Percentiles rank a stretch among this genome's conserved stretches.
Evolutionary conservation across 2,329 filamentous ascomycete species (phyloP).

Genomic region (Phoma sp.): DNA sequence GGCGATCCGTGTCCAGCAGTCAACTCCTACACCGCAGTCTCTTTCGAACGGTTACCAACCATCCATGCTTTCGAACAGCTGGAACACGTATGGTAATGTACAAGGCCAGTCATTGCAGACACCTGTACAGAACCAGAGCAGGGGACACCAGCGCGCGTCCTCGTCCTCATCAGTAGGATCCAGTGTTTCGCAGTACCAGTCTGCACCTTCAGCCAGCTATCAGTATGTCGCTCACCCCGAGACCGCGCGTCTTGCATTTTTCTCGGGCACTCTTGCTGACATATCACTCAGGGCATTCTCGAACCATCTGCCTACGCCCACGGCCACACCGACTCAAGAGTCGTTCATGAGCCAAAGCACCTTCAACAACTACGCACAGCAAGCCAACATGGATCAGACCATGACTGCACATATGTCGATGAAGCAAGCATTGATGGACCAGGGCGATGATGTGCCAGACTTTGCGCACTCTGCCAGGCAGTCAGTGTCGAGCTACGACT

Average conservation of each 20-base stretch:
- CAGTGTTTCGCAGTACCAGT: conserved; percentile 44
- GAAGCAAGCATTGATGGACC: conserved; percentile 64
- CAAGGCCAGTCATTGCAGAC: conserved; percentile 46
- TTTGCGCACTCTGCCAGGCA: conserved; percentile 63
- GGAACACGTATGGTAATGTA: conserved; percentile 43
- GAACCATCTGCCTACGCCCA: conserved; percentile 63
- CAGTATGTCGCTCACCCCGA: conserved; percentile 57
- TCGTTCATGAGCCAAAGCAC: conserved; percentile 56
- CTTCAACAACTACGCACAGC: conserved; percentile 56
- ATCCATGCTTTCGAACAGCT: conserved; percentile 43
- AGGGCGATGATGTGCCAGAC: conserved; percentile 59
- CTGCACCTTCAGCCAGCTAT: conserved; percentile 41
- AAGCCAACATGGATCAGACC: conserved; percentile 51
- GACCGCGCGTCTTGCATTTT: not conserved
- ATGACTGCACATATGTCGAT: conserved; percentile 65
- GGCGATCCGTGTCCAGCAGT: conserved; percentile 51
- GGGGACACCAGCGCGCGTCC: conserved; percentile 48
- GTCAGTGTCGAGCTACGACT: conserved; percentile 68
- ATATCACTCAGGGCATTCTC: conserved; percentile 53
- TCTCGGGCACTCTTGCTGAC: conserved; percentile 39
- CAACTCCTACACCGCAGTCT: conserved; percentile 48
- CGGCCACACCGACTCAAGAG: conserved; percentile 62
- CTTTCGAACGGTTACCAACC: conserved; percentile 37
- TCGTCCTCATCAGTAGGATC: conserved; percentile 51
- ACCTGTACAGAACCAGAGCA: conserved; percentile 36